Conservation (phyloP, 2,329 filamentous ascomycete species). For the Cercospora zeae-maydis region DNA sequence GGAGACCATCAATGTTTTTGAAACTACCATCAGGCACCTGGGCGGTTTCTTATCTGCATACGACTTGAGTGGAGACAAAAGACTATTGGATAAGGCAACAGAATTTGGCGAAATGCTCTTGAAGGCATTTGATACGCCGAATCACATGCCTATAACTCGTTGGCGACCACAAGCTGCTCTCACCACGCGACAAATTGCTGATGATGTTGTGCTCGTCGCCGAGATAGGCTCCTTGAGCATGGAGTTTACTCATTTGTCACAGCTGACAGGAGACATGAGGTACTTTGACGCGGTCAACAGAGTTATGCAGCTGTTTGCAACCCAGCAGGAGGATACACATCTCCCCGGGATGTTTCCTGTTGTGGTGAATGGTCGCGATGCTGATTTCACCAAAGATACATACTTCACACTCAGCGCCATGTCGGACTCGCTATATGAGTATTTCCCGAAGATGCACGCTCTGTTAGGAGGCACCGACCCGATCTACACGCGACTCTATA, state of each 20-base stretch:
- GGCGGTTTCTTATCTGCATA: constrained; percentile 39
- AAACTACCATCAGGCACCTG: constrained; percentile 48
- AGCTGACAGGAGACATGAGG: constrained; percentile 44
- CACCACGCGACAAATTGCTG: constrained; percentile 40
- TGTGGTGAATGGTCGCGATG: constrained; percentile 40
- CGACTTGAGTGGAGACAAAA: constrained; percentile 37
- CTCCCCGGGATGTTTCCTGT: constrained; percentile 50
- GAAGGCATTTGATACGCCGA: constrained; percentile 48
- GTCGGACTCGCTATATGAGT: constrained; percentile 39
- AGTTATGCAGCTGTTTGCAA: constrained; percentile 42
- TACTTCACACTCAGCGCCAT: constrained; percentile 39
- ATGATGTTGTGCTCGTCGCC: constrained; percentile 43
- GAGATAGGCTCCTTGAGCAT: constrained; percentile 48
- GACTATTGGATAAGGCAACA: constrained; percentile 37
- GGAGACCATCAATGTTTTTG: constrained; percentile 47
- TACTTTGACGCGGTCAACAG: constrained; percentile 48
- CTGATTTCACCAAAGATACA: constrained; percentile 42
- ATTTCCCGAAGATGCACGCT: constrained; percentile 49
- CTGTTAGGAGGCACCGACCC: constrained; percentile 46
- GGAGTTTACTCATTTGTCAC: constrained; percentile 49
- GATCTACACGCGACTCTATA: constrained; percentile 55
- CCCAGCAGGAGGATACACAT: constrained; percentile 42
- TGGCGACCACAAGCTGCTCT: constrained; percentile 43
- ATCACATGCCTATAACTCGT: constrained; percentile 45
- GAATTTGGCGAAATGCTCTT: constrained; percentile 46